Evolutionary conservation across 2,329 filamentous ascomycete species (phyloP), one percentile per base, ranked within the genome.

Genomic region (Sordariomycetes sp.): DNA sequence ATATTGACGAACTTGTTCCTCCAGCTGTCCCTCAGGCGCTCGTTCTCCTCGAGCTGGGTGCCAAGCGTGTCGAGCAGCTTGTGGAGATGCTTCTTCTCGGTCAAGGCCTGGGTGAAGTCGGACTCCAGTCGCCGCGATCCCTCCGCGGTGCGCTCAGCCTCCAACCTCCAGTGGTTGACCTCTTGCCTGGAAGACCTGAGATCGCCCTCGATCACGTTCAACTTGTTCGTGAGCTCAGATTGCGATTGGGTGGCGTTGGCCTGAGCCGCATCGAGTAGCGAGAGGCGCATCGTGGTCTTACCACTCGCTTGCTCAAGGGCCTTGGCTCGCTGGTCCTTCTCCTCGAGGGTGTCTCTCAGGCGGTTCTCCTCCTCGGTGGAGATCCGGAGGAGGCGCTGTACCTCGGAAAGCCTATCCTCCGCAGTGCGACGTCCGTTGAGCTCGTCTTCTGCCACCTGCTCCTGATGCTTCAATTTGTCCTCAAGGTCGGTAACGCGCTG

Each of bases 21-120:
- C 82, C 95, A 92, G 61, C 80, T 85, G 68, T 96, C 90, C 59
- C 91, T 87, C 60, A 95, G 82, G 62, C 87, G 85, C 67, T 92
- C 85, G 66, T 90, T 93, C 73, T 96, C 92, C 66, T 94, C 86
- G 50, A 94, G 82, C 68, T 96, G 91, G 53, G 81, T 81, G 61
- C 86, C 84, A 58, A 96, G 78, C 24, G 85, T 86, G 61, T 86
- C 83, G 59, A 96, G 83, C 34, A 86, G 85, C 67, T 82, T 85
- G 64, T 86, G 85, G 59, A 97, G 76, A 62, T 87, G 86, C 69
- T 87, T 89, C 64, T 89, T 91, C 66, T 84, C 80, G 8, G 79
- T 77, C 11, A 76, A 63, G 2, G 74, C 72, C 48, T 79, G 72
- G 14, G 71, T 67, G 24, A 82, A 69, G 43, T 83, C 80, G 52